phyloP scores from a whole-genome alignment of 768 basidiomycete species.

The Calocybe cyanea region DNA sequence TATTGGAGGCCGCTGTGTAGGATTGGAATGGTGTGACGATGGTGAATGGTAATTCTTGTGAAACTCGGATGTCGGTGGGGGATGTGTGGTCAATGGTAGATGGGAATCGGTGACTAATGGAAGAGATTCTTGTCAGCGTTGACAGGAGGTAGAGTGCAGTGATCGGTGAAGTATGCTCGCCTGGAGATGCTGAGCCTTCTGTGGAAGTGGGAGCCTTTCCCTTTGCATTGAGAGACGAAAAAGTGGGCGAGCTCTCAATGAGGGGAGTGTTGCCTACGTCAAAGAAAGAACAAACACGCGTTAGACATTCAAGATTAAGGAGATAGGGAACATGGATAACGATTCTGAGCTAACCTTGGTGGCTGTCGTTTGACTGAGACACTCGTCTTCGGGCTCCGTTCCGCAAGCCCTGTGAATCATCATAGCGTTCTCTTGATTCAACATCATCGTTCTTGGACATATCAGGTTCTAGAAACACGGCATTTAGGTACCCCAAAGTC shows the following conservation, averaged over 20 bases:
- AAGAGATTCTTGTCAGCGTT: slow-evolving; percentile 8
- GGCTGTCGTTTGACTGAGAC: slow-evolving; percentile 16
- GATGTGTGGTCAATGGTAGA: slow-evolving; percentile 15
- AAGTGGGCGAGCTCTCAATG: slow-evolving; percentile 25
- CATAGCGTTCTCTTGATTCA: slow-evolving; percentile 36
- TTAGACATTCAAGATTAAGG: neutral
- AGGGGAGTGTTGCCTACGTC: slow-evolving; percentile 13
- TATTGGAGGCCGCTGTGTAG: neutral
- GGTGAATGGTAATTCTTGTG: slow-evolving; percentile 5
- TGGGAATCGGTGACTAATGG: slow-evolving; percentile 13
- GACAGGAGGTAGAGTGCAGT: slow-evolving; percentile 12
- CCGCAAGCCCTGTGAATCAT: slow-evolving; percentile 41
- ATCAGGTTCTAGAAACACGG: slow-evolving; percentile 43
- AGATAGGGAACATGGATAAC: slow-evolving; percentile 3
- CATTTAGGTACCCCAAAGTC: slow-evolving; percentile 49
- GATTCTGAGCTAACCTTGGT: slow-evolving; percentile 37
- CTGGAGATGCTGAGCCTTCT: slow-evolving; percentile 18
- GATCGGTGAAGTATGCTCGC: slow-evolving; percentile 14
- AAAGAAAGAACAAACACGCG: neutral
- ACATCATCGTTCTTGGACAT: slow-evolving; percentile 42
- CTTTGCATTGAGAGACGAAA: slow-evolving; percentile 11
- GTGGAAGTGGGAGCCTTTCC: neutral
- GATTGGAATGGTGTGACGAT: slow-evolving; percentile 11
- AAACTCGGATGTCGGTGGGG: slow-evolving; percentile 10
- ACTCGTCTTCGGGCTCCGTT: slow-evolving; percentile 16